Evolutionary conservation across 768 basidiomycete species (phyloP).

Genomic region (Phlebiopsis gigantea): DNA sequence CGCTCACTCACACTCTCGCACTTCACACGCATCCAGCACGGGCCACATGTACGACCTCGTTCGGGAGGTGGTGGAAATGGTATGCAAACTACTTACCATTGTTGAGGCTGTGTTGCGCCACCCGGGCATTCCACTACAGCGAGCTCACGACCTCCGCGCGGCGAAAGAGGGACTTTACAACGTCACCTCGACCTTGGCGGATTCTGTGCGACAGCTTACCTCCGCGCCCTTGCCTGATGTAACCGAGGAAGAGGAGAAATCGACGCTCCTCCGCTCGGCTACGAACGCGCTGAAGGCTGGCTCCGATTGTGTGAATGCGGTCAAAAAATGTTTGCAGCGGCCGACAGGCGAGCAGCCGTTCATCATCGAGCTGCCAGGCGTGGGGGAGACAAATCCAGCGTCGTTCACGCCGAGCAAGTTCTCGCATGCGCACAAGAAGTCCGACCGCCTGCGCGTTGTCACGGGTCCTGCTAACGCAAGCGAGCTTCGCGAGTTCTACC

Average conservation of each 20-base stretch:
- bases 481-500: constrained; percentile 32
- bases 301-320: constrained; percentile 81
- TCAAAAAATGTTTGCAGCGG: constrained; percentile 74
- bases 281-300: constrained; percentile 85
- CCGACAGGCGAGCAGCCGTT: constrained; percentile 58
- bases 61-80: constrained; percentile 90
- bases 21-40: constrained; percentile 88
- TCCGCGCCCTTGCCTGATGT: constrained; percentile 37
- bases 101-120: constrained; percentile 85
- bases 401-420: constrained; percentile 46
- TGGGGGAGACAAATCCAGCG: constrained; percentile 38
- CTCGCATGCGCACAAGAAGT: constrained; percentile 24
- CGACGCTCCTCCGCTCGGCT: constrained; percentile 72
- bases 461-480: constrained; percentile 20
- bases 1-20: constrained; percentile 86
- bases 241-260: constrained; percentile 81
- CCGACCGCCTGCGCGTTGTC: neutral
- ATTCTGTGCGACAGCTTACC: constrained; percentile 79
- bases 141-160: constrained; percentile 57
- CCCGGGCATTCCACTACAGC: constrained; percentile 59
- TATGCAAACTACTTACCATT: constrained; percentile 84
- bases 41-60: constrained; percentile 93
- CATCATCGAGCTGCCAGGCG: constrained; percentile 55
- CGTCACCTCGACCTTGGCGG: constrained; percentile 81
- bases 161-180: constrained; percentile 82